Conservation (phyloP, 345 rosid species). For the Lepidium aucheri region DNA sequence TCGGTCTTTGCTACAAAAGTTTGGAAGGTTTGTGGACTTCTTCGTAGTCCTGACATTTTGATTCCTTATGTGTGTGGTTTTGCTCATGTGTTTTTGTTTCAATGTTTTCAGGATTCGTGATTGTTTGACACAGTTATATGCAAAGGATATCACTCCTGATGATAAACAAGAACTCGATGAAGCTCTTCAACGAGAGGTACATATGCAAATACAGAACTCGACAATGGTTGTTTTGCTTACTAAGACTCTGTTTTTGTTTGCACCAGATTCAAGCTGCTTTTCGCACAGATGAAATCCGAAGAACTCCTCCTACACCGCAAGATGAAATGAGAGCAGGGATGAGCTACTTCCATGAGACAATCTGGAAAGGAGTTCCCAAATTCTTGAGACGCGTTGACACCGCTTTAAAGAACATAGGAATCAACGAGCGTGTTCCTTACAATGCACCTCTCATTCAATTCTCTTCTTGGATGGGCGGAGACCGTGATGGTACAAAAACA, state of each 20-base stretch:
- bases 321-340: slow-evolving; percentile 99
- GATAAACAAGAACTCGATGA: slow-evolving; percentile 99
- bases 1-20: slow-evolving; percentile 93
- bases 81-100: slow-evolving; percentile 3
- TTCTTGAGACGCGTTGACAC: slow-evolving; percentile 97
- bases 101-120: slow-evolving; percentile 55
- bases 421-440: slow-evolving; percentile 87
- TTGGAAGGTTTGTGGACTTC: slow-evolving; percentile 56
- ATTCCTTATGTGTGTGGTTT: neutral
- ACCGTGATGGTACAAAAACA: slow-evolving; percentile 67
- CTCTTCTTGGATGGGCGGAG: slow-evolving; percentile 99
- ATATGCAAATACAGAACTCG: neutral
- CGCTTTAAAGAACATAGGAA: slow-evolving; percentile 88
- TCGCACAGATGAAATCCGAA: slow-evolving; percentile 91
- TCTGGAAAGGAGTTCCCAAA: slow-evolving; percentile 98
- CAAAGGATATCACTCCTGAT: slow-evolving; percentile 93
- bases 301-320: slow-evolving; percentile 97
- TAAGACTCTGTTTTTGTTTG: neutral
- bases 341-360: slow-evolving; percentile 99
- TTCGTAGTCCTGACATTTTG: neutral
- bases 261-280: slow-evolving; percentile 98
- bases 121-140: slow-evolving; percentile 83
- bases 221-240: neutral
- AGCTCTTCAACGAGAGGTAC: slow-evolving; percentile 94
- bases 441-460: slow-evolving; percentile 97